A percentile compares a stretch with the other conserved stretches of the same genome.
These are phyloP conservation scores for Candida sakaeoensis DNA, from an alignment of 805 yeast species.

Conservation along the genomic window DNA sequence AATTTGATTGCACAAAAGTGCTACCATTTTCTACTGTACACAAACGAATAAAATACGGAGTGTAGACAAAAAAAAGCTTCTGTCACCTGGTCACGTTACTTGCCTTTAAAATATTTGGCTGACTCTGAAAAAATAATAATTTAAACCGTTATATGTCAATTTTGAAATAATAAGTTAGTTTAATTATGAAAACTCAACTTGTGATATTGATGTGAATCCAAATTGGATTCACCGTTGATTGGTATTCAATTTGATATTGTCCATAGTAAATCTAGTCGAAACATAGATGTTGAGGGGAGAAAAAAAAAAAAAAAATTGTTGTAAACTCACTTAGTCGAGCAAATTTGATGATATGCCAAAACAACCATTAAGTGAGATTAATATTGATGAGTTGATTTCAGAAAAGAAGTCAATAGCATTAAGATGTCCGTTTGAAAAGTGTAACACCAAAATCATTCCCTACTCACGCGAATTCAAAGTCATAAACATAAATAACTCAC, in stretches of 20 bases:
- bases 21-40: neutral
- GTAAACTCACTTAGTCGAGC: neutral
- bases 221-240: no score
- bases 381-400: neutral
- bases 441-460: slow-evolving; percentile 16
- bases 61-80: no score
- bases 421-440: slow-evolving; percentile 19
- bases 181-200: no score
- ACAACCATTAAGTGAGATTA: neutral
- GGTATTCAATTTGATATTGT: neutral
- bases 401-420: slow-evolving; percentile 9
- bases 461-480: slow-evolving; percentile 3
- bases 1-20: neutral
- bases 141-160: no score
- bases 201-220: no score
- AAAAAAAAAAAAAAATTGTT: neutral
- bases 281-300: neutral
- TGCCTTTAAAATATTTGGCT: no score
- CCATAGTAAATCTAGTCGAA: neutral
- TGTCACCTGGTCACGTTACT: no score
- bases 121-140: no score
- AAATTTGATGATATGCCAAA: slow-evolving; percentile 5
- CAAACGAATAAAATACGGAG: no score
- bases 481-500: slow-evolving; percentile 19
- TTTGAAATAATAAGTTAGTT: no score